Evolutionary conservation across 345 rosid genomes (phyloP), one percentile per base, ranked within the genome.

Genomic region (Microcos paniculata): DNA sequence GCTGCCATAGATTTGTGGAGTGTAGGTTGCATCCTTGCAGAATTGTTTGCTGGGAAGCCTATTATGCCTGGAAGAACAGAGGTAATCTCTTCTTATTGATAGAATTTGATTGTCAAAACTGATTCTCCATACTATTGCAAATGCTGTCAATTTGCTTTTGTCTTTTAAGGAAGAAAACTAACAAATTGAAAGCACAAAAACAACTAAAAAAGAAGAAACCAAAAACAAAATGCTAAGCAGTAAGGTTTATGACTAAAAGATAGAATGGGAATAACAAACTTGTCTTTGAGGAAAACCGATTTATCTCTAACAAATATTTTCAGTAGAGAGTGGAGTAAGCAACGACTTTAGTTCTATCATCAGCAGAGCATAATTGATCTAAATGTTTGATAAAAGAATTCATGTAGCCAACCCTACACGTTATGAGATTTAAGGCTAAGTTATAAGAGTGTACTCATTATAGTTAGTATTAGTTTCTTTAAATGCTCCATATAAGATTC

Each of bases 61-160:
- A 94, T 92, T 71, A 88, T 96, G 97, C 95, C 99, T 0, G 97
- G 97, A 80, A 91, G 98, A 86, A 96, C 99, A 40, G 97, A 96
- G 94, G 97, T 93, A 80, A 11, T 46, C 59, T 69, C 67, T 69
- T 16, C 18, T 62, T 67, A n/a, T 30, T 43, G 19, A 70, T 5
- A 14, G 33, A 28, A 77, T 48, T 7, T 77, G 38, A 24, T 13
- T 15, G 40, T 40, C 23, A 6, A 42, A 3, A 15, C n/a, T 42
- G 33, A 6, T 65, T 43, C 70, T 24, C 5, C 33, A 23, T 23
- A 42, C 52, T 42, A 10, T 48, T 18, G 18, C 57, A 9, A 40
- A 18, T 45, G 42, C 30, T 53, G 16, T 69, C 38, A 46, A 51
- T 48, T 70, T 70, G 45, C 9, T 63, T 64, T 0, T 31, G 4